Conservation (phyloP, 208 protist species). For the Leishmania major region DNA sequence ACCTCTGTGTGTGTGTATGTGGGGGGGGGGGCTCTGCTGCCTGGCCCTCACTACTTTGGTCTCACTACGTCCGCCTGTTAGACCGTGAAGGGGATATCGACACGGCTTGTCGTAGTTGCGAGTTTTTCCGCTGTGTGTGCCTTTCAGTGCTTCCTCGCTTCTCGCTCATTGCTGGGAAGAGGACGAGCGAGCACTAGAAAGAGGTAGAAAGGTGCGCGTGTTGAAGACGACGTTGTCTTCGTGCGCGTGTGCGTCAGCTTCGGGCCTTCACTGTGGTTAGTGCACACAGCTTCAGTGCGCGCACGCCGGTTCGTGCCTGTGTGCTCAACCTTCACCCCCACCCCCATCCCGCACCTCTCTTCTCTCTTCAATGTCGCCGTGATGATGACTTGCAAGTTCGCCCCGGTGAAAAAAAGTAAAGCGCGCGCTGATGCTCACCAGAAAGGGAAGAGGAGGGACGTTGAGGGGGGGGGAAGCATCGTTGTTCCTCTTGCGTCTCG, state of each 20-base stretch:
- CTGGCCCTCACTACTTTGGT: neutral
- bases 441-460: neutral
- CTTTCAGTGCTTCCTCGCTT: neutral
- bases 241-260: neutral
- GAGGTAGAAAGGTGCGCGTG: neutral
- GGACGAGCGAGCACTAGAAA: neutral
- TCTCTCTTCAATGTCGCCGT: neutral
- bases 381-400: neutral
- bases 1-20: neutral
- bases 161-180: constrained; percentile 2
- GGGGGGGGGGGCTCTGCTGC: neutral
- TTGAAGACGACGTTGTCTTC: neutral
- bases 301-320: neutral
- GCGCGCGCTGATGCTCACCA: neutral
- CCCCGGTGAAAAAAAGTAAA: neutral
- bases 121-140: neutral
- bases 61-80: neutral
- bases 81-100: neutral
- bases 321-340: neutral
- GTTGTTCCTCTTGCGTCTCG: neutral
- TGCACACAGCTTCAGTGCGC: neutral
- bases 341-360: no score
- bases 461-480: neutral
- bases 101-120: neutral
- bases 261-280: neutral